Base-by-base conservation (phyloP, 2,329 filamentous ascomycete species). In the Neoscytalidium dimidiatum region DNA sequence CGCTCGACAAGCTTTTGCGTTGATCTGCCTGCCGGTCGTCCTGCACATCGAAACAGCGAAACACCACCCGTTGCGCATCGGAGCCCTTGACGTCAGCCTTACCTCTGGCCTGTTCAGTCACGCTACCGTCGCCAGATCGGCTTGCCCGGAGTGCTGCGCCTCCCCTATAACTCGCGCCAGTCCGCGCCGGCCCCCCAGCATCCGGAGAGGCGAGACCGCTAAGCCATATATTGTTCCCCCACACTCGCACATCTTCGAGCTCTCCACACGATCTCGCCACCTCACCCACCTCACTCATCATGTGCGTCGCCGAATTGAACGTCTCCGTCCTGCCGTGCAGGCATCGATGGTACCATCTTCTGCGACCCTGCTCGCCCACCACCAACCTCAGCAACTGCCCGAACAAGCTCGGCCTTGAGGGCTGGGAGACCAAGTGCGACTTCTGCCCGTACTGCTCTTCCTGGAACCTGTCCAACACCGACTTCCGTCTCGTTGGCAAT, bases 231-330 rank as follows among this genome's bases (percentile, higher is more conserved):
- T 44, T 44, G 4, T 26, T 44, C 53, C 38, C 52, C 56, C 38
- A n/a, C 38, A 33, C n/a, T 60, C 52, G 23, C 23, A n/a, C 41
- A 9, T 19, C 26, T 38, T 29, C 38, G 4, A 21, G 14, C n/a
- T 28, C 23, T 23, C 48, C 48, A 48, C 46, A 38, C n/a, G 23
- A 51, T 14, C 4, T 53, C 61, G 23, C 48, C 46, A 52, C 61
- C 46, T 19, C 23, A 19, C 23, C 44, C 67, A 75, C 49, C 46
- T 19, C 23, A 19, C 23, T 41, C 67, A 75, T 46, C 69, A 84
- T 84, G 82, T 84, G 82, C 68, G 73, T 83, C 71, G 81, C 81
- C 67, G 80, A 82, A 67, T 76, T 84, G 49, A 82, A 82, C 73
- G 79, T 83, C 65, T 79, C 80, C 58, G 76, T 77, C 7, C 76